phyloP scores from a whole-genome alignment of 2,329 filamentous ascomycete genomes.

The Dendryphion nanum region DNA sequence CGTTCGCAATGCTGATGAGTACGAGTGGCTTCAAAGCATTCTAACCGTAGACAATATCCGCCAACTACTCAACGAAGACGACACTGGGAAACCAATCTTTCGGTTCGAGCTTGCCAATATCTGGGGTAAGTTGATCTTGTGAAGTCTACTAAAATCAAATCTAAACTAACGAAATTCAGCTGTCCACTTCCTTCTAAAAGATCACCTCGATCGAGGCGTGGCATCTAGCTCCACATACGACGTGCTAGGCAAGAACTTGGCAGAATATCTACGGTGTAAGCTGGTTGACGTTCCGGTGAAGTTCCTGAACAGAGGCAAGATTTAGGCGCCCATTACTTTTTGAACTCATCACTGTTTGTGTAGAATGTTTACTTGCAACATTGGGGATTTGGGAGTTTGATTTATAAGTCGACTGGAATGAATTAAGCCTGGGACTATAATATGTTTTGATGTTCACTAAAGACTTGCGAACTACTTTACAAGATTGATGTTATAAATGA shows the following conservation, averaged over 20 bases:
- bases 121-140: neutral
- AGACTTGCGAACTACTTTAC: too few species aligned
- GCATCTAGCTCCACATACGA: constrained; percentile 2
- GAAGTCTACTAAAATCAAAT: neutral
- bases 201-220: constrained; percentile 2
- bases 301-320: constrained; percentile 1
- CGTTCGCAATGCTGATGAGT: constrained; percentile 12
- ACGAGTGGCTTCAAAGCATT: constrained; percentile 9
- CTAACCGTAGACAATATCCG: constrained; percentile 9
- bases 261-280: constrained; percentile 3
- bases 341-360: too few species aligned
- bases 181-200: constrained; percentile 3
- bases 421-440: too few species aligned
- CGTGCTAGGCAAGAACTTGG: constrained; percentile 2
- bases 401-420: too few species aligned
- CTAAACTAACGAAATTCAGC: neutral
- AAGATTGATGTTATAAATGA: too few species aligned
- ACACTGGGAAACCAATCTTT: neutral
- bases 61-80: constrained; percentile 9
- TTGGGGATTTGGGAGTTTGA: too few species aligned
- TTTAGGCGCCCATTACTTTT: too few species aligned
- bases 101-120: constrained; percentile 5
- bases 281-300: constrained; percentile 1
- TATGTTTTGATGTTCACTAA: too few species aligned
- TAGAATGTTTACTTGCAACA: too few species aligned